Percentiles rank a stretch among this genome's conserved stretches.
Evolutionary conservation across 2,329 filamentous ascomycete genomes (phyloP).

Genomic region (Colletotrichum horii): DNA sequence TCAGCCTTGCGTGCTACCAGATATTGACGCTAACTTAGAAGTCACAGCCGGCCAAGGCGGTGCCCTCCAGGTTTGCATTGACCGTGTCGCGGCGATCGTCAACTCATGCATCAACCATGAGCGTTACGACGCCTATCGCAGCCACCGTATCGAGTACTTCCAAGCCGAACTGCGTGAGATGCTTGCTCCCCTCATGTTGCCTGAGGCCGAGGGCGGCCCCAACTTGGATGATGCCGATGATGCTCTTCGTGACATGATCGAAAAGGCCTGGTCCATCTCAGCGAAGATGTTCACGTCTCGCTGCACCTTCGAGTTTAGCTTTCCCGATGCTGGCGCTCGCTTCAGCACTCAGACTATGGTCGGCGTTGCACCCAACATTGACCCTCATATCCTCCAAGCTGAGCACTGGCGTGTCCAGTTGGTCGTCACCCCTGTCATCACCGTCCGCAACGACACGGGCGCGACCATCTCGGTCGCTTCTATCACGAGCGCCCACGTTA

Average conservation of each 20-base stretch:
- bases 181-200: conserved; percentile 44
- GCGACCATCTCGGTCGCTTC: conserved; percentile 48
- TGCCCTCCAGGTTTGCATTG: conserved; percentile 41
- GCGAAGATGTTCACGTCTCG: conserved; percentile 51
- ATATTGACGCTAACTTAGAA: background rate
- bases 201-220: conserved; percentile 24
- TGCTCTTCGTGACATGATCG: conserved; percentile 47
- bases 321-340: conserved; percentile 54
- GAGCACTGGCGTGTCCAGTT: conserved; percentile 58
- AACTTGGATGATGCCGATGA: conserved; percentile 40
- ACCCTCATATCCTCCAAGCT: conserved; percentile 50
- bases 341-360: conserved; percentile 55
- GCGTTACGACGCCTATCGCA: conserved; percentile 24
- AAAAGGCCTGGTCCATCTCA: conserved; percentile 49
- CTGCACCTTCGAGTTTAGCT: conserved; percentile 51
- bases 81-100: conserved; percentile 40
- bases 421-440: conserved; percentile 59
- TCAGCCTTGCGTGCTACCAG: background rate
- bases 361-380: conserved; percentile 46
- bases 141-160: conserved; percentile 33
- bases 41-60: conserved; percentile 14
- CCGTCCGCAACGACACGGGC: conserved; percentile 57
- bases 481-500: conserved; percentile 50
- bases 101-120: conserved; percentile 41
- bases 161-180: conserved; percentile 48